Conservation (phyloP, 169 alveolate genomes). For the Plasmodium falciparum region DNA sequence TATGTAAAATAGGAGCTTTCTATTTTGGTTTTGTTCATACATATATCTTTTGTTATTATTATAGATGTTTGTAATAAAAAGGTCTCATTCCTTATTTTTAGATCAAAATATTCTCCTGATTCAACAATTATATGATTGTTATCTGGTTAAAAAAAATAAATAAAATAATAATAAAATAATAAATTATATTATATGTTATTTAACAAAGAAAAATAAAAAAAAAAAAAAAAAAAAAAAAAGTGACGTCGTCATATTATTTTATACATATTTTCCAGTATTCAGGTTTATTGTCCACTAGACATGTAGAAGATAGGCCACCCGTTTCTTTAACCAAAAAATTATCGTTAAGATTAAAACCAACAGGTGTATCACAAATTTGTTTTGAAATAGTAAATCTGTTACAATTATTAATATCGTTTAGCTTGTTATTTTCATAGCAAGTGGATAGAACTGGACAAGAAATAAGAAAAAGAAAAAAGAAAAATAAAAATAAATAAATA, state of each 20-base stretch:
- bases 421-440: conserved; percentile 37
- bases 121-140: conserved; percentile 30
- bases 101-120: conserved; percentile 38
- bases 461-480: neutral
- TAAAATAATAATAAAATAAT: conserved; percentile 2
- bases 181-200: neutral
- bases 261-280: conserved; percentile 41
- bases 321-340: conserved; percentile 15
- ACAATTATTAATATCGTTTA: conserved; percentile 15
- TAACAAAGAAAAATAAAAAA: neutral
- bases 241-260: neutral
- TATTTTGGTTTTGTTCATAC: conserved; percentile 21
- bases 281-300: conserved; percentile 50
- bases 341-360: conserved; percentile 43
- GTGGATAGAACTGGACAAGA: conserved; percentile 38
- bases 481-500: neutral
- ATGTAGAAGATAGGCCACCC: conserved; percentile 13
- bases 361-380: conserved; percentile 50
- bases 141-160: conserved; percentile 2
- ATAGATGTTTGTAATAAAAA: conserved; percentile 31
- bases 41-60: conserved; percentile 38
- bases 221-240: neutral
- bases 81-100: conserved; percentile 42
- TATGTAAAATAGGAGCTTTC: conserved; percentile 26
- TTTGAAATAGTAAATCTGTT: conserved; percentile 52